phyloP scores from a whole-genome alignment of 495 filamentous ascomycete genomes.

The Hypoxylon subgilvum region DNA sequence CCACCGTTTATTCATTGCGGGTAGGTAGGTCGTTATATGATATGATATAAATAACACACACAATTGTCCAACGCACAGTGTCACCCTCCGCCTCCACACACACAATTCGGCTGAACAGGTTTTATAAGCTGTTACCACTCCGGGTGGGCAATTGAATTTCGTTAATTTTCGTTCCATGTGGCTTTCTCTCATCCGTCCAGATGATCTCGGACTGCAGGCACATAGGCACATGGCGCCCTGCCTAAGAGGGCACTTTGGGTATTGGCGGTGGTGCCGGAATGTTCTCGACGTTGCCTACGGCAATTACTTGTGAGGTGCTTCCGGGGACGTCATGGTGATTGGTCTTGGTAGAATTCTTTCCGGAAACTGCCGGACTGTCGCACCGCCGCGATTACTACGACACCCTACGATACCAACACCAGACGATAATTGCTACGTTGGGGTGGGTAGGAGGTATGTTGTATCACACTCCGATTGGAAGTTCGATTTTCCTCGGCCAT shows the following conservation, averaged over 20 bases:
- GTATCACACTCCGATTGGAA: neutral
- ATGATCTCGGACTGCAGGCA: conserved; percentile 11
- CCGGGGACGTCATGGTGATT: conserved; percentile 20
- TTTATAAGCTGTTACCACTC: conserved; percentile 18
- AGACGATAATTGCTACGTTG: conserved; percentile 15
- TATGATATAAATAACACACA: too few species aligned
- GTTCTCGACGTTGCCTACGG: conserved; percentile 18
- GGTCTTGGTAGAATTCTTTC: conserved; percentile 3
- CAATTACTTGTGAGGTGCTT: conserved; percentile 24
- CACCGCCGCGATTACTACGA: conserved; percentile 5
- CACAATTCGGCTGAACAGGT: conserved; percentile 32
- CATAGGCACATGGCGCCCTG: conserved; percentile 11
- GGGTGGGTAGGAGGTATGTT: conserved; percentile 1
- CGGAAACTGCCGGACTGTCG: conserved; percentile 27
- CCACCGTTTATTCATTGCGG: too few species aligned
- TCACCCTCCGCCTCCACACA: conserved; percentile 25
- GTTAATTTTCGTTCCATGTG: conserved; percentile 3
- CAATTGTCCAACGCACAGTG: conserved; percentile 4
- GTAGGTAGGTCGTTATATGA: too few species aligned
- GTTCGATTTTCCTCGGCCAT: too few species aligned
- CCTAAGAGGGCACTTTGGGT: conserved; percentile 20
- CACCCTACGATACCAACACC: neutral
- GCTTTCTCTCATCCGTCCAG: conserved; percentile 18
- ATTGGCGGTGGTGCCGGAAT: conserved; percentile 8
- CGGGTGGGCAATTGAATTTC: conserved; percentile 13